Base-by-base conservation (phyloP, 2,329 filamentous ascomycete species). In the Tolypocladium pustulatum region DNA sequence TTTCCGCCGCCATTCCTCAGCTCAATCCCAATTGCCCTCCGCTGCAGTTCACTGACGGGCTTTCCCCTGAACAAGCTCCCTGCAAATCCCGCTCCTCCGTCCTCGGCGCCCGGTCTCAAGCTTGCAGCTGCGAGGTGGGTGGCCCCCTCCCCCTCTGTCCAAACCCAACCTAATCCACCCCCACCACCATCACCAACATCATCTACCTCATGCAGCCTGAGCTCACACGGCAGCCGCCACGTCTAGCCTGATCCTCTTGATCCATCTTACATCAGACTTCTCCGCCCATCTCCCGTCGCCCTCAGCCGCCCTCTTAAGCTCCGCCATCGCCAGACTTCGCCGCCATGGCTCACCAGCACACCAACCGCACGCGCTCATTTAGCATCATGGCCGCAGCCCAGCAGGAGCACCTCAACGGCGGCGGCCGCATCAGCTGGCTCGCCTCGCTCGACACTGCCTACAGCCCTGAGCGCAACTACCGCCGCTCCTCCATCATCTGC, bases 401-500 rank as follows among this genome's bases (percentile, higher is more conserved):
- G 74, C 83, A 94, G 73, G 90, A 95, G 75, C 91, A 96, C 78
- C 86, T 96, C 73, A 84, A 85, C 72, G 85, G 89, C 71, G 87
- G 89, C 74, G 82, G 83, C 71, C 82, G 82, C 75, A 83, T 87
- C 66, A 79, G 81, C 70, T 87, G 84, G 84, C 78, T 87, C 62
- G 78, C 83, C 62, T 75, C 76, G 63, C 89, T 99, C 72, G 88
- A 97, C 81, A 97, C 93, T 65, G 89, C 94, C 72, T 91, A 88
- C 79, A 81, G 84, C 68, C 92, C 93, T 59, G 83, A 87, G 69
- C 90, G 88, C 77, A 92, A 95, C 81, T 95, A 94, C 78, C 91
- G 94, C 71, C 88, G 94, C 67, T 96, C 93, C 63, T 96, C 92
- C 72, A 99, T 99, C 80, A 97, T 99, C 78, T 91, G 93, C 81